Evolutionary conservation across 176 grass and related monocot genomes (phyloP), one percentile per base, ranked within the genome.

Genomic region (Echinochloa phyllopogon): DNA sequence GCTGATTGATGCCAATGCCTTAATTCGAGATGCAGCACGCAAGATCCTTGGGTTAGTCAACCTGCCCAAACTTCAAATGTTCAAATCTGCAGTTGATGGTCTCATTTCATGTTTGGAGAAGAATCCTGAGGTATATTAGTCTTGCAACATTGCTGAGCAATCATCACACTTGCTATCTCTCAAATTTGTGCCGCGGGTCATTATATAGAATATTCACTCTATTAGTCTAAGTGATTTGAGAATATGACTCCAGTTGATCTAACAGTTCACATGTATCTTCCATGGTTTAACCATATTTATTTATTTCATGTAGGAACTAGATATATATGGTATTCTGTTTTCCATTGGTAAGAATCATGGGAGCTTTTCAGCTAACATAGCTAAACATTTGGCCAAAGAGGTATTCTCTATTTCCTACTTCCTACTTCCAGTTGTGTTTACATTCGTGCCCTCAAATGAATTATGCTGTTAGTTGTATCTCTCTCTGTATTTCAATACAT

Each of bases 341-440:
- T 94, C 77, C 81, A 58, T 98, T 17, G 91, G 96, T 83, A 92
- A 94, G 81, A 94, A 87, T 71, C 93, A 95, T 83, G 82, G 58
- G 53, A 91, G 47, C 15, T 96, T 92, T 87, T 92, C 91, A 65
- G 77, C 82, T 72, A 94, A 87, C 71, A 85, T 96, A 84, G 91
- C 91, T 75, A 94, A 92, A 81, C 80, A 94, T 86, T 86, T 96
- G 72, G 85, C 86, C 66, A 94, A 89, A 90, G 89, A 98, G 96
- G 93, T 98, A 78, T 84, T 80, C 39, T 68, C n/a, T 10, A n/a
- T 62, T 58, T 20, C 57, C 9, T 33, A 29, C 27, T 58, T 20
- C 57, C 9, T 33, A 29, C 27, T 83, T 59, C 49, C 65, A 36
- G 8, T 65, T 50, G 16, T 78, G 73, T 83, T 77, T 78, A 47